Evolutionary conservation across 805 yeast species (phyloP), one percentile per base, ranked within the genome.

Genomic region (Zygoascus ofunaensis): DNA sequence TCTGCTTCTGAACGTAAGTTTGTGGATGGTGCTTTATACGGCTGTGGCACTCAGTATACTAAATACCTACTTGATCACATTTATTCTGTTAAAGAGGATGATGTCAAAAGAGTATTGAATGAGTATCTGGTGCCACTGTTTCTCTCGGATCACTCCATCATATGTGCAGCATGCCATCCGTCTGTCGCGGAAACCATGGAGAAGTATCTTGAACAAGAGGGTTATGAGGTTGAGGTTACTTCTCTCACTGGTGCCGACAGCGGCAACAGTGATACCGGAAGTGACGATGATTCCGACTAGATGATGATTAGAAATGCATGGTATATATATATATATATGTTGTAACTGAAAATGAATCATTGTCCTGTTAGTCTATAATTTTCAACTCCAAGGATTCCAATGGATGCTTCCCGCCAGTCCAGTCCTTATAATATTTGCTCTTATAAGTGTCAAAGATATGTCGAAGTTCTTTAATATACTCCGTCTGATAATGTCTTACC

Each of bases 161-260:
- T 85, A 7, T 87, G 87, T 55, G 66, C 80, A 2, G 77, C 87
- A 55, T 74, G 89, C 44, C 87, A 92, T 52, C 82, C 90, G 2
- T 65, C 79, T 1, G 81, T 79, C 50, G 58, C 65, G 2, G 75
- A 68, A 0, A 63, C 61, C 4, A 63, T 84, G 43, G 61, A 63
- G 36, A 62, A 59, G 15, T 76, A 69, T 44, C 74, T 89, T 44
- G 55, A 53, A 7, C 54, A 54, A 1, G 62, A 66, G 40, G 94
- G 94, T 0, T 90, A 82, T 57, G 62, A 65, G 0, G 82, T 82
- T 22, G 57, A 60, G 4, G 64, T 79, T 23, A 87, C 81, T 49
- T 77, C 76, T 41, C 62, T 81, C 15, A 60, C 60, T n/a, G 61
- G 58, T 15, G 62, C 50, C 3, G 50, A 43, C 22, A 55, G 49